phyloP scores from a whole-genome alignment of 768 basidiomycete species.

The Boletus huronensis region DNA sequence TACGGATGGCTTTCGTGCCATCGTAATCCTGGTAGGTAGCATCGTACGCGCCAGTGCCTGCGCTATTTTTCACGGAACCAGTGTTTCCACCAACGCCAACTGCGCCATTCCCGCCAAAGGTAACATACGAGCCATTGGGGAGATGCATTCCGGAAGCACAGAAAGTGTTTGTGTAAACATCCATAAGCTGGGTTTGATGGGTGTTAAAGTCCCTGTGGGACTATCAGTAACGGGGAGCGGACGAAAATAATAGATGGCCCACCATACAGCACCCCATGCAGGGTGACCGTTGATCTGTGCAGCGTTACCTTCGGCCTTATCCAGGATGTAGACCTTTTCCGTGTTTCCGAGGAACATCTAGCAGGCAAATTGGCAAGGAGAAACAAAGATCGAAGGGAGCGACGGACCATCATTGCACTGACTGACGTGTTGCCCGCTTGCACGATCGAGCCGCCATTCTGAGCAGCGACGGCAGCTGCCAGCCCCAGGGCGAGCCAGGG shows the following conservation, averaged over 20 bases:
- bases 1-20: conserved; percentile 73
- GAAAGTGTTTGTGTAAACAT: conserved; percentile 65
- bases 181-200: conserved; percentile 19
- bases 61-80: conserved; percentile 46
- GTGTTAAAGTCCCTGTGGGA: conserved; percentile 23
- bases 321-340: conserved; percentile 85
- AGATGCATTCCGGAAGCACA: conserved; percentile 82
- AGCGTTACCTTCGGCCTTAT: conserved; percentile 82
- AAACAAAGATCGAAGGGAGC: background rate
- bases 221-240: background rate
- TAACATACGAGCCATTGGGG: conserved; percentile 71
- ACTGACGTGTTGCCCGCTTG: conserved; percentile 38
- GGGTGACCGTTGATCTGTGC: conserved; percentile 65
- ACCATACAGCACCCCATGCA: conserved; percentile 74
- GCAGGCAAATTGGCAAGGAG: background rate
- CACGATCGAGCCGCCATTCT: conserved; percentile 22
- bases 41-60: conserved; percentile 53
- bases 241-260: background rate
- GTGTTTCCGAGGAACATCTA: conserved; percentile 80
- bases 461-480: conserved; percentile 30
- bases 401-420: conserved; percentile 53
- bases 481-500: conserved; percentile 46
- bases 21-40: conserved; percentile 75
- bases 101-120: conserved; percentile 78
- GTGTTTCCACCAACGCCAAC: conserved; percentile 61